Base-by-base conservation (phyloP, 495 filamentous ascomycete species). In the Geoglossum glabrum region DNA sequence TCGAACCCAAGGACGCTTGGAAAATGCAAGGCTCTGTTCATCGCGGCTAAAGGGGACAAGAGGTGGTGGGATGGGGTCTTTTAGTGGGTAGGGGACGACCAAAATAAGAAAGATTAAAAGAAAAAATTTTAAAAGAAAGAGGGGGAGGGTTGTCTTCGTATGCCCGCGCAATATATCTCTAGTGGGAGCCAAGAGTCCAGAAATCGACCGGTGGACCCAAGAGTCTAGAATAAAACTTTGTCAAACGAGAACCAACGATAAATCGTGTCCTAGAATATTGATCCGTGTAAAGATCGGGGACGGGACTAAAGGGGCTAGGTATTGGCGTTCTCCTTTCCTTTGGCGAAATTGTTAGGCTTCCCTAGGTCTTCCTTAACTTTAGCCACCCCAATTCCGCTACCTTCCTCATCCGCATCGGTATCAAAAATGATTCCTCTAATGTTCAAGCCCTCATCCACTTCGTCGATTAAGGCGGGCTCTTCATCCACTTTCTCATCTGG, bases 401-500 rank as follows among this genome's bases (percentile, higher is more conserved):
- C 27, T 17, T 56, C 54, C 23, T 19, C 54, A 33, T 45, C 54
- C 5, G 54, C 54, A 4, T 58, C 46, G 23, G 21, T 28, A 30
- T 36, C 45, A 46, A 58, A 51, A 10, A 28, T 51, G 26, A 58
- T 46, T 9, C 40, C 56, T 9, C 13, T 51, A 25, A 58, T 58
- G 26, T 58, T 58, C 56, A 58, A 34, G 0, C 49, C 57, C 28
- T 43, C 51, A 17, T 52, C 26, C 19, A 10, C n/a, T 30, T 25
- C 11, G 21, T 26, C 50, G 13, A 58, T 27, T 19, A 15, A 13
- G 13, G 30, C 4, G 8, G 19, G 21, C 27, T 55, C 50, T 25
- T 55, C 57, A 17, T 54, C 57, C 55, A 28, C 67, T 49, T 72
- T 70, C 60, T 83, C 81, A 52, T 83, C 82, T 3, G 80, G 71